Conservation (phyloP, 2,329 filamentous ascomycete species). For the Colletotrichum scovillei region DNA sequence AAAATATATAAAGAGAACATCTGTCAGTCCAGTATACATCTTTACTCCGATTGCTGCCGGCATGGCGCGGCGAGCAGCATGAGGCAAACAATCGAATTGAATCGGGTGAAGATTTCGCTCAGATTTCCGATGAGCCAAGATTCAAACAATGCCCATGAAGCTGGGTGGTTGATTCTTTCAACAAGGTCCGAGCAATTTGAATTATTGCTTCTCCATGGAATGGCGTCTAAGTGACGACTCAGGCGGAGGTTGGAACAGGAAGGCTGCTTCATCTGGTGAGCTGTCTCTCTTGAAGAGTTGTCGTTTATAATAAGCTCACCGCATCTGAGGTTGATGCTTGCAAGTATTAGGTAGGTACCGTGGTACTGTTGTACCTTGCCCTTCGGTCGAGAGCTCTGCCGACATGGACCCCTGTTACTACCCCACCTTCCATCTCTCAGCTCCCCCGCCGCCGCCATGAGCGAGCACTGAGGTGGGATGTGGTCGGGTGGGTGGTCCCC, state of each 20-base stretch:
- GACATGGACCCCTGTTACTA: conserved; percentile 6
- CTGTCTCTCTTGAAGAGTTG: too few relatives aligned
- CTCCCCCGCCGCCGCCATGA: background rate
- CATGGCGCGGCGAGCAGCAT: background rate
- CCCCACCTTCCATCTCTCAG: conserved; percentile 9
- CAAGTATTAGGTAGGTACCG: background rate
- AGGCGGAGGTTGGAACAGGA: too few relatives aligned
- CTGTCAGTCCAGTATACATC: background rate
- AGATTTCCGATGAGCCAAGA: too few relatives aligned
- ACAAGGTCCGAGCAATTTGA: too few relatives aligned
- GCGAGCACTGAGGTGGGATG: too few relatives aligned
- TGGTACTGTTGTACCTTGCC: background rate
- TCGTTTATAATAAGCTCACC: background rate
- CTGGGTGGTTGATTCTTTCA: too few relatives aligned
- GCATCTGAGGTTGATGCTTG: background rate
- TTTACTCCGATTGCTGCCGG: background rate
- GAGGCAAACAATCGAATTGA: background rate
- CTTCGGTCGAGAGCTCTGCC: background rate
- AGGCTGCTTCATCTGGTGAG: too few relatives aligned
- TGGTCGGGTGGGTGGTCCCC: background rate
- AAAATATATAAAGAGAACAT: background rate
- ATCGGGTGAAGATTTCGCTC: too few relatives aligned
- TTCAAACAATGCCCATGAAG: too few relatives aligned
- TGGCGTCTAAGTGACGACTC: too few relatives aligned
- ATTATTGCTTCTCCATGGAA: too few relatives aligned